phyloP scores from a whole-genome alignment of 768 basidiomycete genomes.

The Lyophyllum decastes region DNA sequence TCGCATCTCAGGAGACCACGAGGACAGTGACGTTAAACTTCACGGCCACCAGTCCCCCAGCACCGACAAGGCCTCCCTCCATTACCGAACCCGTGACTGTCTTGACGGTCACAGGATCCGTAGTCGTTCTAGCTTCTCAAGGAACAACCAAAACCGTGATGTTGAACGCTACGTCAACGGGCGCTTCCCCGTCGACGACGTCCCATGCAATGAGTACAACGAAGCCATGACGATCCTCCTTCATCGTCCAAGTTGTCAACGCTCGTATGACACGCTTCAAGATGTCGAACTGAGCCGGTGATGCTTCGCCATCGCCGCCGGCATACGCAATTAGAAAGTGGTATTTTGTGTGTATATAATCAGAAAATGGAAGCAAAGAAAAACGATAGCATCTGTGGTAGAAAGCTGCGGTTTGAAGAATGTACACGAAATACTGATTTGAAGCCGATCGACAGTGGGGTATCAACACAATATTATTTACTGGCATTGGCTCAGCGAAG shows the following conservation, averaged over 20 bases:
- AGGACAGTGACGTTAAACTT: background rate
- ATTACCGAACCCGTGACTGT: constrained; percentile 4
- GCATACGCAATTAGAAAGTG: background rate
- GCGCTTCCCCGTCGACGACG: background rate
- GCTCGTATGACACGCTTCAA: background rate
- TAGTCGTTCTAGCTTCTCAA: constrained; percentile 10
- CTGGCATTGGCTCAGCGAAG: background rate
- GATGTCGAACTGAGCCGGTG: background rate
- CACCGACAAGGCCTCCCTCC: background rate
- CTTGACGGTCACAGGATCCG: constrained; percentile 7
- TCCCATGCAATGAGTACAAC: background rate
- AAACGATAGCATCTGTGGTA: background rate
- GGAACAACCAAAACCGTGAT: constrained; percentile 5
- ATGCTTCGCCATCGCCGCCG: background rate
- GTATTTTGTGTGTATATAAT: background rate
- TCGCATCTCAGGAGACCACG: background rate
- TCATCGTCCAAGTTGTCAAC: background rate
- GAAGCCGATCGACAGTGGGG: too few relatives aligned
- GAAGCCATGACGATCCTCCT: background rate
- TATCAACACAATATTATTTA: background rate
- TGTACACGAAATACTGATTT: background rate
- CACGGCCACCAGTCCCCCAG: background rate
- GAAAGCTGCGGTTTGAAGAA: background rate
- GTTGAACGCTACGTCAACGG: background rate
- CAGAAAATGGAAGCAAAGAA: background rate